Conservation (phyloP, 2,329 filamentous ascomycete genomes). For the Pseudogymnoascus sp. region DNA sequence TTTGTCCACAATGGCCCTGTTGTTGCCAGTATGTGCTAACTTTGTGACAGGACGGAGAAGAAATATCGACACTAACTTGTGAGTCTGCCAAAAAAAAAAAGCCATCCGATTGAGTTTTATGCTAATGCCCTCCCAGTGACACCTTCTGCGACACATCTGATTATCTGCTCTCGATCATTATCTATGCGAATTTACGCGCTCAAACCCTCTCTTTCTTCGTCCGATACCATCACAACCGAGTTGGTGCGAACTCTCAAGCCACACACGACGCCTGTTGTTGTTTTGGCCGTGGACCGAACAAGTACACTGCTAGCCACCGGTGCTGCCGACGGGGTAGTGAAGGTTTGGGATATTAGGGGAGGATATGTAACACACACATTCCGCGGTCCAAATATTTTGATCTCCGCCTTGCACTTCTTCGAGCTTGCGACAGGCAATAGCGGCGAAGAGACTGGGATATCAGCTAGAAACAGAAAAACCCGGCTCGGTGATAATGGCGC, state of each 20-base stretch:
- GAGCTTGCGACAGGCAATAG: constrained; percentile 51
- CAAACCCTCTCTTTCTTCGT: constrained; percentile 48
- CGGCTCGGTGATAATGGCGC: constrained; percentile 42
- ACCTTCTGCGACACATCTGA: constrained; percentile 78
- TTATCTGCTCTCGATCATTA: constrained; percentile 89
- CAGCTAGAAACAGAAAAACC: constrained; percentile 40
- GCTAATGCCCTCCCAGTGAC: constrained; percentile 57
- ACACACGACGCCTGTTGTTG: constrained; percentile 82
- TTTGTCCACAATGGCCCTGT: constrained; percentile 37
- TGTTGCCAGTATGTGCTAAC: constrained; percentile 23
- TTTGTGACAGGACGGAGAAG: constrained; percentile 63
- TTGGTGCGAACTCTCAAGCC: constrained; percentile 80
- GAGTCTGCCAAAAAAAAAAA: constrained; percentile 22
- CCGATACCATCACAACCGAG: constrained; percentile 55
- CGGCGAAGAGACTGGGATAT: constrained; percentile 34
- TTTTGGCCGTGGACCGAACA: constrained; percentile 76
- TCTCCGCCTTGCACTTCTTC: constrained; percentile 90
- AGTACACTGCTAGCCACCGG: constrained; percentile 88
- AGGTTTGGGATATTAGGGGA: constrained; percentile 89
- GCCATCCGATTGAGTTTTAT: constrained; percentile 12
- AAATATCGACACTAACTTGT: constrained; percentile 69
- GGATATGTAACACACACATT: constrained; percentile 95
- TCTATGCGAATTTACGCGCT: constrained; percentile 89
- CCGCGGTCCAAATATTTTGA: constrained; percentile 82
- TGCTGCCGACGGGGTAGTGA: constrained; percentile 86